A percentile compares a stretch with the other conserved stretches of the same genome.
Evolutionary conservation across 495 filamentous ascomycete species (phyloP).

Genomic region (Neurospora sp.): DNA sequence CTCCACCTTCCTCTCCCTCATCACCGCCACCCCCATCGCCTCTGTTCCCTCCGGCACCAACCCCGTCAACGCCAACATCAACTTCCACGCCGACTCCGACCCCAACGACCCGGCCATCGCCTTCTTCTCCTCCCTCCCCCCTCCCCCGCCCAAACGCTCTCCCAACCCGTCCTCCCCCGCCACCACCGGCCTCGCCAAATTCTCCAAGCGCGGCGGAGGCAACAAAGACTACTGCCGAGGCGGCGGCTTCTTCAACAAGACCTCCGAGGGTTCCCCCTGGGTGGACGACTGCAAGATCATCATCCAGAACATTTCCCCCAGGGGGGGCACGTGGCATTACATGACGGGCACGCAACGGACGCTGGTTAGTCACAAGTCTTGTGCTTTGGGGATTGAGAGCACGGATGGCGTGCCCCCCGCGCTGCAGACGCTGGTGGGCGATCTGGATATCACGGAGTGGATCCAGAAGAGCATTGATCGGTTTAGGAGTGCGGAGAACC

Average conservation of each 20-base stretch:
- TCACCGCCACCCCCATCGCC: neutral
- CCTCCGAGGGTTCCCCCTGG: neutral
- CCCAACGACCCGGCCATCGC: neutral
- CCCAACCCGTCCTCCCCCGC: neutral
- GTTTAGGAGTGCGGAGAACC: neutral
- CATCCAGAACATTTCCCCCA: neutral
- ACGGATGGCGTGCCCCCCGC: neutral
- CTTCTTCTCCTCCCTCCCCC: neutral
- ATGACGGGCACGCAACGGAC: neutral
- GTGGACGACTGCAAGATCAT: neutral
- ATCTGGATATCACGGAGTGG: neutral
- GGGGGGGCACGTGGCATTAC: neutral
- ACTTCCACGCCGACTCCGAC: neutral
- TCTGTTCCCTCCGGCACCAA: neutral
- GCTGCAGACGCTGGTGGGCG: neutral
- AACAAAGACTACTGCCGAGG: neutral
- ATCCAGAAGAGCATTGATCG: neutral
- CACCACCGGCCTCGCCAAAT: neutral
- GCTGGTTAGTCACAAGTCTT: neutral
- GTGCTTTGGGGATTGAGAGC: neutral
- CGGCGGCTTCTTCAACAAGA: neutral
- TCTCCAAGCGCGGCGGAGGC: neutral
- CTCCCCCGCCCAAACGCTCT: neutral
- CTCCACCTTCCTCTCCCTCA: neutral
- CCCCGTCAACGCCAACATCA: neutral